Conservation (phyloP, 495 filamentous ascomycete genomes). For the Clavariopsis aquatica region DNA sequence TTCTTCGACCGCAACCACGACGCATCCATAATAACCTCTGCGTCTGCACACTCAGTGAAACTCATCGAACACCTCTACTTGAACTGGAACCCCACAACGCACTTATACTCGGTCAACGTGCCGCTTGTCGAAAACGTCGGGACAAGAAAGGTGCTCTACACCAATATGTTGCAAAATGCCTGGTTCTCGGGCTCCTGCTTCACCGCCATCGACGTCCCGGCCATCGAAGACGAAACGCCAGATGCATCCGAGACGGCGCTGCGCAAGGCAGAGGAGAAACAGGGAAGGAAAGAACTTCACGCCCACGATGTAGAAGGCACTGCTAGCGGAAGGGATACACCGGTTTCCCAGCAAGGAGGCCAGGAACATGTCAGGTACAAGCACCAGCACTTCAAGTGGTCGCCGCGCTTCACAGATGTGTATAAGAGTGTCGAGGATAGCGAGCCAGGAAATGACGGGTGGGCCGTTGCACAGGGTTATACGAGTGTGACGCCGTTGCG, state of each 20-base stretch:
- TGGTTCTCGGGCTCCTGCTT: conserved; percentile 86
- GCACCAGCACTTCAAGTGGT: conserved; percentile 93
- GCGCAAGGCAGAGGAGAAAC: conserved; percentile 59
- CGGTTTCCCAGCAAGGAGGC: not conserved
- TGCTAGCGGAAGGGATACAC: conserved; percentile 30
- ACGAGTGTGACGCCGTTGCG: conserved; percentile 89
- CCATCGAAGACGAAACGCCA: conserved; percentile 51
- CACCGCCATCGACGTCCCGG: conserved; percentile 62
- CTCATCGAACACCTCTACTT: conserved; percentile 74
- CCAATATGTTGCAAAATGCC: conserved; percentile 81
- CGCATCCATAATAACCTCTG: conserved; percentile 71
- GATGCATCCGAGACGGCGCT: conserved; percentile 60
- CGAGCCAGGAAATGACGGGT: conserved; percentile 87
- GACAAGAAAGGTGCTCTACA: conserved; percentile 69
- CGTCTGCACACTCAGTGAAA: conserved; percentile 66
- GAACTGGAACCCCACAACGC: conserved; percentile 74
- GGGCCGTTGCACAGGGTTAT: conserved; percentile 84
- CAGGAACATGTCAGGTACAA: conserved; percentile 48
- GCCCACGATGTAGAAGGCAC: conserved; percentile 19
- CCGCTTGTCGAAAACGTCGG: conserved; percentile 72
- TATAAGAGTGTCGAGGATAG: conserved; percentile 78
- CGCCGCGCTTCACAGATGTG: conserved; percentile 82
- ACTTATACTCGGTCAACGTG: conserved; percentile 86
- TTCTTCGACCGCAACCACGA: conserved; percentile 83
- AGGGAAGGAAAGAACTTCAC: conserved; percentile 37